These are phyloP conservation scores for Zygosaccharomyces pseudobailii DNA, from an alignment of 1,139 yeast genomes.

Conservation along the genomic window DNA sequence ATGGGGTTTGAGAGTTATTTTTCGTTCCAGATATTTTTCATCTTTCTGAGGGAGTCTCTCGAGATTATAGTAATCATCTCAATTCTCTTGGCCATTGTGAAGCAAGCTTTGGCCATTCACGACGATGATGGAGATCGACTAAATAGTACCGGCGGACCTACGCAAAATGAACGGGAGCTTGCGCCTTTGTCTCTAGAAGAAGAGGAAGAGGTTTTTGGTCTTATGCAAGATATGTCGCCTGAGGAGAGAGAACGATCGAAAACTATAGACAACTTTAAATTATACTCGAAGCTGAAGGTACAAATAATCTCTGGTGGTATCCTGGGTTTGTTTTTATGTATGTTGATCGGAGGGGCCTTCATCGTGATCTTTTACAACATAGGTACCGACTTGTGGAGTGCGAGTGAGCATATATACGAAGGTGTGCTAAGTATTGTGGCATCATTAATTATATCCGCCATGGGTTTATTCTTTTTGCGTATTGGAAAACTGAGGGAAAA, in stretches of 20 bases:
- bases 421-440: conserved; percentile 84
- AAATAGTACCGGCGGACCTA: background rate
- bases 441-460: conserved; percentile 70
- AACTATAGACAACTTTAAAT: conserved; percentile 23
- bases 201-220: conserved; percentile 26
- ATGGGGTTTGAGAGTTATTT: conserved; percentile 35
- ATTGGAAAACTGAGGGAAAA: conserved; percentile 86
- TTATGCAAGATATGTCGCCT: conserved; percentile 3
- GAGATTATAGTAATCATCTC: conserved; percentile 90
- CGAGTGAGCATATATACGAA: conserved; percentile 90
- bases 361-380: conserved; percentile 78
- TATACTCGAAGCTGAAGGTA: conserved; percentile 56
- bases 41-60: conserved; percentile 82
- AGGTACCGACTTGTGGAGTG: conserved; percentile 78
- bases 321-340: conserved; percentile 67
- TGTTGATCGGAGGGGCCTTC: conserved; percentile 76
- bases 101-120: conserved; percentile 47
- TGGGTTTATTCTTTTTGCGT: conserved; percentile 92
- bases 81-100: conserved; percentile 81
- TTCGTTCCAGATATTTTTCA: conserved; percentile 59
- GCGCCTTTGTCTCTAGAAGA: conserved; percentile 24
- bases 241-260: conserved; percentile 5
- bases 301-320: conserved; percentile 82
- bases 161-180: conserved; percentile 1
- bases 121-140: conserved; percentile 22